A percentile compares a stretch with the other conserved stretches of the same genome.
These are phyloP conservation scores for Nicotiana attenuata DNA, from an alignment of 257 asterid species.

Conservation along the genomic window DNA sequence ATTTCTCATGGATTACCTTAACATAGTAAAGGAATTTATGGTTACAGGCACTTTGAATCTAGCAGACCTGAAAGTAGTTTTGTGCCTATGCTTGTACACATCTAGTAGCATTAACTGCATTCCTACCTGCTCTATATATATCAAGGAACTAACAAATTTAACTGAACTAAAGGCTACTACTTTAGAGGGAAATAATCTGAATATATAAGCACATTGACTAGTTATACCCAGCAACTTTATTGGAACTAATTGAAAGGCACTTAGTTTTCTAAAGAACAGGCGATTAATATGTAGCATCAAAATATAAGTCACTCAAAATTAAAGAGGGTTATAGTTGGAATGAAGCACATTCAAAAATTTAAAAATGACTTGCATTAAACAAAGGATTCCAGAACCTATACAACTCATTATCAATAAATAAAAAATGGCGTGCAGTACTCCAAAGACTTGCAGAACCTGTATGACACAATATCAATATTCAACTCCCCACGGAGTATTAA, in stretches of 20 bases:
- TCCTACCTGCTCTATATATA: neutral
- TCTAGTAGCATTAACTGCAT: neutral
- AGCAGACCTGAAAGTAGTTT: no score
- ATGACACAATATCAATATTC: neutral
- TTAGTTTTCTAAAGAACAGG: neutral
- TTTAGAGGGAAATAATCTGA: neutral
- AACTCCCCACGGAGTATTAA: no score
- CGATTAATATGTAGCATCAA: neutral
- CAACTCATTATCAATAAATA: neutral
- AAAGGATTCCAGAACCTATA: neutral
- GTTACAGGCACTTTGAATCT: no score
- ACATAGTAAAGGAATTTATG: neutral
- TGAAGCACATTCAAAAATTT: no score
- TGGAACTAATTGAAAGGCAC: neutral
- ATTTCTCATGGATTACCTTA: neutral
- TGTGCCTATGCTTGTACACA: neutral
- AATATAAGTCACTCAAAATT: no score
- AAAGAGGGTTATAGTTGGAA: no score
- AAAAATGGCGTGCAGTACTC: neutral
- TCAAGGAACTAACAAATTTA: neutral
- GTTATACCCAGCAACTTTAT: neutral
- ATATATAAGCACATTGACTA: neutral
- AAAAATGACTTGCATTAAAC: neutral
- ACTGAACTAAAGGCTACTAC: neutral
- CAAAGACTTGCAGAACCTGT: neutral